Percentiles rank a stretch among this genome's conserved stretches.
phyloP scores from a whole-genome alignment of 805 yeast genomes.

The Candida stauntonica region DNA sequence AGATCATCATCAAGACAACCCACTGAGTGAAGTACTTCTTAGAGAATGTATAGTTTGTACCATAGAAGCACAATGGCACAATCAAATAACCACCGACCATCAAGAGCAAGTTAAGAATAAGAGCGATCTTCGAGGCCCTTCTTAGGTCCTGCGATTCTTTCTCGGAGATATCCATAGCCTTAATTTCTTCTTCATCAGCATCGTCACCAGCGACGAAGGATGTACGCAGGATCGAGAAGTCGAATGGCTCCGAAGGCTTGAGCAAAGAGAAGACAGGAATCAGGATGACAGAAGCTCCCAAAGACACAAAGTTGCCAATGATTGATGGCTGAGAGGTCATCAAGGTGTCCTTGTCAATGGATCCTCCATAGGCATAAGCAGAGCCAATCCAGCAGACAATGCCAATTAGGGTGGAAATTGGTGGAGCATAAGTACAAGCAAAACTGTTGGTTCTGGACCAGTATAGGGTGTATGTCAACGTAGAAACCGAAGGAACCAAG shows the following conservation, averaged over 20 bases:
- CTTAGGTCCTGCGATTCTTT: conserved; percentile 26
- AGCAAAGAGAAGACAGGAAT: conserved; percentile 28
- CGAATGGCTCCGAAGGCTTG: conserved; percentile 27
- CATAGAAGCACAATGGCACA: conserved; percentile 32
- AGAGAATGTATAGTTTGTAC: conserved; percentile 32
- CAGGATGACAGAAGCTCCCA: conserved; percentile 29
- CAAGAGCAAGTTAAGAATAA: conserved; percentile 33
- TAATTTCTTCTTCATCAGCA: conserved; percentile 30
- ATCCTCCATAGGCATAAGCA: conserved; percentile 18
- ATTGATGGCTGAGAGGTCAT: conserved; percentile 16
- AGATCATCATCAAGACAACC: conserved; percentile 35
- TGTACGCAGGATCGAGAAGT: conserved; percentile 18
- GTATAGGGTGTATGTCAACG: conserved; percentile 33
- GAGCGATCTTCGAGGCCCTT: conserved; percentile 37
- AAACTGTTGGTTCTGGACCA: conserved; percentile 22
- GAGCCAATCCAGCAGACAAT: conserved; percentile 26
- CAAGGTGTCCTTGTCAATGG: conserved; percentile 18
- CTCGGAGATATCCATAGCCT: conserved; percentile 23
- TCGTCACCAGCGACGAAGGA: conserved; percentile 33
- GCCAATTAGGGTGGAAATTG: conserved; percentile 24
- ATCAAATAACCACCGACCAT: conserved; percentile 30
- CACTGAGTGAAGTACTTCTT: conserved; percentile 34
- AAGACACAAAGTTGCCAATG: conserved; percentile 22
- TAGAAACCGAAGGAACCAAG: conserved; percentile 34
- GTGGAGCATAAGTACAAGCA: conserved; percentile 24